Evolutionary conservation across 2,329 filamentous ascomycete genomes (phyloP), one percentile per base, ranked within the genome.

Genomic region (Periconia digitata): DNA sequence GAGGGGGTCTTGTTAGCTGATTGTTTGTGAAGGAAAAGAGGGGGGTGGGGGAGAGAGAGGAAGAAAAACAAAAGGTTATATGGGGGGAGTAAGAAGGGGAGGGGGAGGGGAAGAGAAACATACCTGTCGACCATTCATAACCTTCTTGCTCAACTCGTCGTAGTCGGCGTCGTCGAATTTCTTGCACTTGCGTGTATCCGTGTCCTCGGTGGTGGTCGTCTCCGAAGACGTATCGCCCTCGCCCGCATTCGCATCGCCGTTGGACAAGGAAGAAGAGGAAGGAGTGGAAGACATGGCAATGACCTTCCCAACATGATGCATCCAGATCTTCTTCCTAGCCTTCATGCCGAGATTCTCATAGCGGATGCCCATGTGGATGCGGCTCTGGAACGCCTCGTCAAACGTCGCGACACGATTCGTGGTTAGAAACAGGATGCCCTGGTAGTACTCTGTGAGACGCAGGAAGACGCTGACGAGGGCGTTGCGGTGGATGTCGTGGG

Each of bases 381-480:
- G 84, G 8, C 85, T 89, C 66, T 94, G 88, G 77, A 95, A 95
- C 0, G 91, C 91, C 53, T 94, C 89, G 60, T 96, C 91, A 62
- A 96, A 95, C 0, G 89, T 92, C 74, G 87, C 83, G 1, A 95
- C 89, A 1, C 90, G 84, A 67, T 95, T 95, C 2, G 91, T 95
- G 0, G 91, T 96, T 21, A 96, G 72, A 75, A 96, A 95, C 4
- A 95, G 71, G 44, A 95, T 95, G 3, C 91, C 91, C 64, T 95
- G 89, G 73, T 95, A 95, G 69, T 95, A 96, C 71, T 96, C 92
- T 0, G 96, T 78, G 47, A 92, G 79, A 0, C 90, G 85, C 2
- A 96, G 76, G 76, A 96, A 96, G 61, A 95, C 90, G 67, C 85
- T 89, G 44, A 95, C 91, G 1, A 94, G 82, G 0, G 87, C 87